Conservation (phyloP, 2,329 filamentous ascomycete species). For the Dryadomyces quercus-mongolicae region DNA sequence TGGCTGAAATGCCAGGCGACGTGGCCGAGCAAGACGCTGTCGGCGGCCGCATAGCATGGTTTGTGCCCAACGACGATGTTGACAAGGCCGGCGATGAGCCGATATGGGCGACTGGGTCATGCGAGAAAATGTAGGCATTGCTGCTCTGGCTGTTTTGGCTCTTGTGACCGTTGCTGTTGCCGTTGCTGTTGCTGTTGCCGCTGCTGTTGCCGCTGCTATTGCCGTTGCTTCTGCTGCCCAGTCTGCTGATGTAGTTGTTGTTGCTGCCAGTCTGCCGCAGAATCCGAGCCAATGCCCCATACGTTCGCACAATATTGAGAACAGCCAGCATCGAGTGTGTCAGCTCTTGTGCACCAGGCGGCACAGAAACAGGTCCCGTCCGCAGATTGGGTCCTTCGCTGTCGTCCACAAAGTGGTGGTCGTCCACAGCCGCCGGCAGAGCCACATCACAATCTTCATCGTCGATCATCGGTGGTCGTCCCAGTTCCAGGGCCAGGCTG, state of each 20-base stretch:
- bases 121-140: too few relatives aligned
- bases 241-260: neutral
- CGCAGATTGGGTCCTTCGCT: too few relatives aligned
- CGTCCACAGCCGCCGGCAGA: constrained; percentile 69
- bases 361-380: constrained; percentile 32
- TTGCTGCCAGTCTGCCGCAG: neutral
- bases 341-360: constrained; percentile 39
- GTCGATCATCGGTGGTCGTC: constrained; percentile 69
- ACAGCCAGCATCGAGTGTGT: constrained; percentile 65
- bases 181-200: neutral
- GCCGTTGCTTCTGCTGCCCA: neutral
- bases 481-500: constrained; percentile 66
- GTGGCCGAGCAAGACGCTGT: neutral
- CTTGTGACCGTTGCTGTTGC: neutral
- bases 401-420: constrained; percentile 53
- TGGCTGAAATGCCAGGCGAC: constrained; percentile 50
- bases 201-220: neutral
- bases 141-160: too few relatives aligned
- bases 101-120: too few relatives aligned
- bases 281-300: constrained; percentile 62
- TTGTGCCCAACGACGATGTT: neutral
- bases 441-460: constrained; percentile 80
- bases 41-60: neutral
- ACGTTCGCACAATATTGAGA: constrained; percentile 70
- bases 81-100: neutral